phyloP scores from a whole-genome alignment of 2,329 filamentous ascomycete genomes.

The Trichoderma oligosporum region DNA sequence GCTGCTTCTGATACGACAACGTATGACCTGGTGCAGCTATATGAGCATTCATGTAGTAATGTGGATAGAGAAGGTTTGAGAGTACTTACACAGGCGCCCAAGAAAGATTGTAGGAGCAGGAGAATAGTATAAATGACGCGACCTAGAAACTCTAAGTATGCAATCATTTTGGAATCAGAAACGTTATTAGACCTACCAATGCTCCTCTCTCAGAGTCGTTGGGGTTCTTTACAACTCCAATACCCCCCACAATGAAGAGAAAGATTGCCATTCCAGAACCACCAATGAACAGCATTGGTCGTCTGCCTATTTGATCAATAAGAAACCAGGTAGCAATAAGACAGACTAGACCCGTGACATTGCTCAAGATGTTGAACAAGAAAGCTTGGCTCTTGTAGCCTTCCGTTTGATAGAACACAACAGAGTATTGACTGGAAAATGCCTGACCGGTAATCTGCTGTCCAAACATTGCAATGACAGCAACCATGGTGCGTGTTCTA shows the following conservation, averaged over 20 bases:
- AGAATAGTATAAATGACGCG: constrained; percentile 29
- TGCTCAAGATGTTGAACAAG: constrained; percentile 26
- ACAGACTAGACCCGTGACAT: constrained; percentile 19
- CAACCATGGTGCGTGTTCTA: constrained; percentile 26
- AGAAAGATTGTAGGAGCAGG: constrained; percentile 27
- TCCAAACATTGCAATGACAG: constrained; percentile 30
- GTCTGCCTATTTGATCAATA: constrained; percentile 27
- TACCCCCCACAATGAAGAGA: constrained; percentile 25
- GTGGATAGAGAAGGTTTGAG: not conserved
- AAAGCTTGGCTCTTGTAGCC: constrained; percentile 27
- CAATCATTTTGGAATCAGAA: not conserved
- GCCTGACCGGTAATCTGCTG: constrained; percentile 35
- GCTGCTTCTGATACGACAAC: constrained; percentile 28
- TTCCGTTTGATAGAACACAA: constrained; percentile 31
- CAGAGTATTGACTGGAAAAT: constrained; percentile 30
- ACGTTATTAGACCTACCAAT: not conserved
- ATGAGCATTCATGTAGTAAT: not conserved
- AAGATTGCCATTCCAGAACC: constrained; percentile 26
- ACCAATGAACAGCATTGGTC: constrained; percentile 27
- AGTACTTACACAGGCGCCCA: constrained; percentile 29
- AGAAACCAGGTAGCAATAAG: constrained; percentile 26
- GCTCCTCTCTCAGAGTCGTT: constrained; percentile 16
- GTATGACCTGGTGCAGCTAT: constrained; percentile 25
- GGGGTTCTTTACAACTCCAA: constrained; percentile 20
- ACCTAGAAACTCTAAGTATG: constrained; percentile 21